Percentiles rank a stretch among this genome's conserved stretches.
These are phyloP conservation scores for Solanum hybrid DNA, from an alignment of 305 asterid genomes.

Conservation along the genomic window DNA sequence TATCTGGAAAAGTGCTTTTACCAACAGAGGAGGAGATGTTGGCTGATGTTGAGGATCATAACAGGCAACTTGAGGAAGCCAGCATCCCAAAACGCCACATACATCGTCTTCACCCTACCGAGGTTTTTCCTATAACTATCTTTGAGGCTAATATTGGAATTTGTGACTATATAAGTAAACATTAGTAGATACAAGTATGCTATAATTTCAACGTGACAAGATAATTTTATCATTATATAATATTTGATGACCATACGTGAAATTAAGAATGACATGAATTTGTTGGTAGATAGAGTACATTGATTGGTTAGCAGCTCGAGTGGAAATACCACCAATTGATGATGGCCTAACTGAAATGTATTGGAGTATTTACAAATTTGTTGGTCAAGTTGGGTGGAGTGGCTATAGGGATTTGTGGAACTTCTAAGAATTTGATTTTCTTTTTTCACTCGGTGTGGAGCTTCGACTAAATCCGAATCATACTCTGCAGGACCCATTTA, in stretches of 20 bases:
- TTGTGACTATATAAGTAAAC: too few species aligned
- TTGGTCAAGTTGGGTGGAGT: neutral
- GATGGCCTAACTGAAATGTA: constrained; percentile 7
- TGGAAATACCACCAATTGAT: constrained; percentile 26
- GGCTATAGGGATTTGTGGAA: neutral
- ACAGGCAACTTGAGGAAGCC: constrained; percentile 3
- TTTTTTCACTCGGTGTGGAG: too few species aligned
- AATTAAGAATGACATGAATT: neutral
- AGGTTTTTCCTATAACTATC: neutral
- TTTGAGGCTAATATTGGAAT: neutral
- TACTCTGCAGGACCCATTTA: accelerated
- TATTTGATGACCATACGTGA: too few species aligned
- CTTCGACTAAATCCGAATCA: neutral
- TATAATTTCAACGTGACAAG: neutral
- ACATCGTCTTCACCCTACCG: neutral
- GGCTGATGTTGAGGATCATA: constrained; percentile 8
- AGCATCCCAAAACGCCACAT: constrained; percentile 7
- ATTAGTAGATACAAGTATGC: too few species aligned
- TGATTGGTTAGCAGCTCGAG: constrained; percentile 39
- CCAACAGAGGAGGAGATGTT: constrained; percentile 5
- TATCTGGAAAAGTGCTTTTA: constrained; percentile 9
- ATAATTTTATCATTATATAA: too few species aligned
- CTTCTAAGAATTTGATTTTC: neutral
- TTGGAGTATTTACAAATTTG: constrained; percentile 1
- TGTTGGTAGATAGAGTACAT: constrained; percentile 36